A percentile compares a stretch with the other conserved stretches of the same genome.
These are phyloP conservation scores for Citrullus amarus DNA, from an alignment of 306 rosid genomes.

Conservation along the genomic window DNA sequence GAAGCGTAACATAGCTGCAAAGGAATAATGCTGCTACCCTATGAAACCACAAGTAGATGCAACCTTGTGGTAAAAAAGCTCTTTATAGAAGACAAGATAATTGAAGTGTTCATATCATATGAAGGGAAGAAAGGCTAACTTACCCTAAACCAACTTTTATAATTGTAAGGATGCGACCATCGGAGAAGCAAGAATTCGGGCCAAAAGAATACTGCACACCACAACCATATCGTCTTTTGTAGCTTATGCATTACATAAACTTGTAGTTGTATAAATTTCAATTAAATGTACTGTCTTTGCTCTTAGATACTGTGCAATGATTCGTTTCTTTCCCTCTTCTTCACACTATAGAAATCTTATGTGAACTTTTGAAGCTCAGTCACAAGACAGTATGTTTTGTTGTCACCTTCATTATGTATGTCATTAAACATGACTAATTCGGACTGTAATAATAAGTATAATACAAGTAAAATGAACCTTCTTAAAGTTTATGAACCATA, in stretches of 20 bases:
- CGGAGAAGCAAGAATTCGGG: slow-evolving; percentile 59
- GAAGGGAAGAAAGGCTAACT: slow-evolving; percentile 28
- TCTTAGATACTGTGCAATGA: not conserved
- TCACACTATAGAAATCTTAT: too few relatives aligned
- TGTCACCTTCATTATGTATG: not conserved
- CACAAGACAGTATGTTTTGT: not conserved
- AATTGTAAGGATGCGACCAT: slow-evolving; percentile 35
- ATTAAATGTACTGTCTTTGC: not conserved
- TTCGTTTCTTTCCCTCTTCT: not conserved
- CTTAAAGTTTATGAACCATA: not conserved
- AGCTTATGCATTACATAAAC: slow-evolving; percentile 5
- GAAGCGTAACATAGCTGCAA: slow-evolving; percentile 90
- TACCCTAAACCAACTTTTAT: slow-evolving; percentile 59
- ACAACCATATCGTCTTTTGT: slow-evolving; percentile 7
- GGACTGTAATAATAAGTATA: not conserved
- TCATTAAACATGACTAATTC: not conserved
- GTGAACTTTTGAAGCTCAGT: not conserved
- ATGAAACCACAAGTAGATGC: slow-evolving; percentile 3
- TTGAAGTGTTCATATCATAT: not conserved
- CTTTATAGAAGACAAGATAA: not conserved
- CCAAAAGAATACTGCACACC: slow-evolving; percentile 66
- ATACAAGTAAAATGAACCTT: not conserved
- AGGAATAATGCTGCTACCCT: slow-evolving; percentile 48
- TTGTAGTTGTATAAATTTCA: not conserved
- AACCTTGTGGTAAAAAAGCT: not conserved